Conservation (phyloP, 2,329 filamentous ascomycete species). For the Colletotrichum caudatum region DNA sequence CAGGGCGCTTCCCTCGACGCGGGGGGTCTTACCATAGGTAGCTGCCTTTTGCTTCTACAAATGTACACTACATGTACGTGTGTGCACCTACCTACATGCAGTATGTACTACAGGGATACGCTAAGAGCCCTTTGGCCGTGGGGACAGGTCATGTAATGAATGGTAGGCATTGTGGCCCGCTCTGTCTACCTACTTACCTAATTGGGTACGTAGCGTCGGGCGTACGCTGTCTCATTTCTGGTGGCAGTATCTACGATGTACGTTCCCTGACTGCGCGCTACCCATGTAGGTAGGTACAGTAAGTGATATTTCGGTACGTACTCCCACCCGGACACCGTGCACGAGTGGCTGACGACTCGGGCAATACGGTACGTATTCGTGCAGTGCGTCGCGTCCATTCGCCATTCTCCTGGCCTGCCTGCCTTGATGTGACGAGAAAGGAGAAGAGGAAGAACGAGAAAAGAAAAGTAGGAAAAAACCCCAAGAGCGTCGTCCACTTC, state of each 20-base stretch:
- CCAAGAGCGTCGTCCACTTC: background rate
- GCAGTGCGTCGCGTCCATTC: background rate
- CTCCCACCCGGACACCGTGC: background rate
- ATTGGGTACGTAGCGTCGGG: slow-evolving; percentile 5
- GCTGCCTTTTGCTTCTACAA: background rate
- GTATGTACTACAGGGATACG: too few relatives aligned
- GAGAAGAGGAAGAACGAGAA: background rate
- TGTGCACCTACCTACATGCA: background rate
- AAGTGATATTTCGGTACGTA: background rate
- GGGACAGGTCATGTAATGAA: too few relatives aligned
- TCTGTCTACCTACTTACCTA: background rate
- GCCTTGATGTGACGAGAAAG: background rate
- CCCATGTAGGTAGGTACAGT: too few relatives aligned
- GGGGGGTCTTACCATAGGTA: slow-evolving; percentile 23
- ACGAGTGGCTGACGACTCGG: slow-evolving; percentile 9
- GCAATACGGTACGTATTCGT: background rate
- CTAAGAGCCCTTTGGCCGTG: too few relatives aligned
- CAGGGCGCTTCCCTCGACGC: slow-evolving; percentile 12
- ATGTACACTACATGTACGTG: too few relatives aligned
- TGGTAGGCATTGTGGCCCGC: background rate
- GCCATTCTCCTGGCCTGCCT: background rate
- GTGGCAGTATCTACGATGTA: too few relatives aligned
- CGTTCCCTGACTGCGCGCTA: too few relatives aligned
- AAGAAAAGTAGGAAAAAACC: too few relatives aligned
- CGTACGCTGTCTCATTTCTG: slow-evolving; percentile 29